Conservation (phyloP, 768 basidiomycete genomes). For the Suillus decipiens region DNA sequence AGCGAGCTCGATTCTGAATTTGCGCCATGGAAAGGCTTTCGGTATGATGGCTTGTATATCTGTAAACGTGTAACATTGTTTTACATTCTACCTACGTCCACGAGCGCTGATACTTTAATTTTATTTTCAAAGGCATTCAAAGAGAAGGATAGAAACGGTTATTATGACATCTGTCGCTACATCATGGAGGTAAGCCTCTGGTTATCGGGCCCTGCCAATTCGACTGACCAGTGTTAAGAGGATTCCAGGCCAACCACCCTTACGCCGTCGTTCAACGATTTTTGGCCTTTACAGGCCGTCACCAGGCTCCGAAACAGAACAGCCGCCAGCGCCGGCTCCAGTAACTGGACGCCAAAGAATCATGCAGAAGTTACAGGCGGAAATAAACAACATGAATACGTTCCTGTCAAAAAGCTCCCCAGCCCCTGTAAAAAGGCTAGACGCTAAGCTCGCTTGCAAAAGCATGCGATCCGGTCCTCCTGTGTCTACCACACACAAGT, state of each 20-base stretch:
- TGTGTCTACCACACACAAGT: neutral
- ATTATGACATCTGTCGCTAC: conserved; percentile 26
- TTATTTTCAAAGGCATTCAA: conserved; percentile 22
- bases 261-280: conserved; percentile 17
- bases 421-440: neutral
- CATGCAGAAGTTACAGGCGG: neutral
- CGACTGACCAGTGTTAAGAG: conserved; percentile 19
- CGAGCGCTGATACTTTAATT: neutral
- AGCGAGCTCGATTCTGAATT: conserved; percentile 21
- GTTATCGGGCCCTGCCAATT: neutral
- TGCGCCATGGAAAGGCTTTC: conserved; percentile 26
- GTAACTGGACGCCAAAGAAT: conserved; percentile 1
- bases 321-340: neutral
- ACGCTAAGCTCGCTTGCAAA: neutral
- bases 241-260: conserved; percentile 28
- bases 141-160: conserved; percentile 14
- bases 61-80: conserved; percentile 20
- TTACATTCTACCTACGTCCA: neutral
- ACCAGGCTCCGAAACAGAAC: neutral
- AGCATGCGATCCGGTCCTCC: neutral
- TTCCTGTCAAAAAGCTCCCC: too few relatives aligned
- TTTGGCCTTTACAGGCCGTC: neutral
- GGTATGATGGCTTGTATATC: conserved; percentile 34
- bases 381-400: too few relatives aligned
- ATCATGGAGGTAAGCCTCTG: conserved; percentile 22